These are phyloP conservation scores for Microsporum canis DNA, from an alignment of 2,329 filamentous ascomycete species.

Conservation along the genomic window DNA sequence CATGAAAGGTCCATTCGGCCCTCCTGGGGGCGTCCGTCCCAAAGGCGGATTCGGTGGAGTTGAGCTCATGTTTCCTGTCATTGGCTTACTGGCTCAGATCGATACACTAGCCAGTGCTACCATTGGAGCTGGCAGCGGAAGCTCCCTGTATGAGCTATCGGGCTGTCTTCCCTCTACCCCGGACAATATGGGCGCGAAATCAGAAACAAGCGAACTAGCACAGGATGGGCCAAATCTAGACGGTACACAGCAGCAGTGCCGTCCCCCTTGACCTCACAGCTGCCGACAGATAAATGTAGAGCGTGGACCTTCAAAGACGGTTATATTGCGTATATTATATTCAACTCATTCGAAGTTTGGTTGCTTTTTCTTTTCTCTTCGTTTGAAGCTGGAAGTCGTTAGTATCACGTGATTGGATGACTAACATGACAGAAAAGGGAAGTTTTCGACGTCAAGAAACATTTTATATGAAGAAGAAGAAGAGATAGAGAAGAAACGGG, in stretches of 20 bases:
- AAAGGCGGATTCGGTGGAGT: constrained; percentile 36
- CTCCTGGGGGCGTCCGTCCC: constrained; percentile 35
- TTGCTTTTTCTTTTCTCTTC: too few species aligned
- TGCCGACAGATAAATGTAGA: too few species aligned
- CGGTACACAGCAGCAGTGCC: neutral
- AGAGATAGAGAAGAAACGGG: neutral
- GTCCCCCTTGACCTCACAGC: too few species aligned
- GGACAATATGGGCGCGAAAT: neutral
- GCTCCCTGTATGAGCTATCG: neutral
- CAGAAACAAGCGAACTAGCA: neutral
- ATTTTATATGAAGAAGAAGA: neutral
- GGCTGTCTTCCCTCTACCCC: neutral
- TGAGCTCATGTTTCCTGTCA: constrained; percentile 19
- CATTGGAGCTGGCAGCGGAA: constrained; percentile 1
- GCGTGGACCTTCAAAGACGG: too few species aligned
- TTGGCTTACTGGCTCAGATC: neutral
- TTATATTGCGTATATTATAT: too few species aligned
- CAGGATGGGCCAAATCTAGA: neutral
- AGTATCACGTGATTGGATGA: too few species aligned
- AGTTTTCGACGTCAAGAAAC: too few species aligned
- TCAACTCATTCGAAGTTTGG: too few species aligned
- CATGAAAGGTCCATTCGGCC: constrained; percentile 36
- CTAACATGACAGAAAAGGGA: too few species aligned
- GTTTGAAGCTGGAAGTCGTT: too few species aligned
- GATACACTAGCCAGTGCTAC: neutral